Evolutionary conservation across 2,329 filamentous ascomycete species (phyloP), one percentile per base, ranked within the genome.

Genomic region (Cladosporium phlei): DNA sequence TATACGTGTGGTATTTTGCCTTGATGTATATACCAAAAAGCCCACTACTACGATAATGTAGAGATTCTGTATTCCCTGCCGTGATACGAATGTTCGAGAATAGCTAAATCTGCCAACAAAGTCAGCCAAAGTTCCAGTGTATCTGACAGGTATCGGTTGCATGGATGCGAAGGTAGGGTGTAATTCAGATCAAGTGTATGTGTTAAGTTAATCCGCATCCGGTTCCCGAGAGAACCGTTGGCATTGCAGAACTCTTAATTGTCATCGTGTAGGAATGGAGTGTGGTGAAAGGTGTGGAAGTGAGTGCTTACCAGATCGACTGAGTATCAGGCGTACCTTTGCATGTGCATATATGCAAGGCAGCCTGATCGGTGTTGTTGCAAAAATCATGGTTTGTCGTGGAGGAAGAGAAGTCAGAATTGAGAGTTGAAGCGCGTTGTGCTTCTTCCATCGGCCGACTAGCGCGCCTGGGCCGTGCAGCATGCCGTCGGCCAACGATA

Each of bases 201-300:
- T 46, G 29, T 66, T 60, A 59, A 60, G 63, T 61, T 66, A 65
- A 59, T 73, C 71, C 60, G 62, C 71, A 70, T 66, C 52, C 62
- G 64, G 62, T 50, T 63, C 32, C 42, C 42, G 42, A 45, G 9
- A 35, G 32, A 55, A 62, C 63, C 67, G 61, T 74, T 62, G 60
- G 71, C 60, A 72, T 74, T 74, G 71, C 71, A 74, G 71, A 74
- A 74, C 67, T 69, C 63, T 65, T 48, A 59, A 55, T 64, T 51
- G 61, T 71, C 71, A 72, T 73, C 69, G 69, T 56, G 21, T 30
- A 25, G 37, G 20, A 27, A 22, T 17, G 39, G 21, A 16, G 27
- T 16, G 33, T 9, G 17, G 3, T 14, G 12, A n/a, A 35, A 16
- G 11, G 28, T 16, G 14, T 17, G 14, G 14, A 17, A 34, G 10